These are phyloP conservation scores for Cercospora sp. DNA, from an alignment of 2,329 filamentous ascomycete genomes.

Conservation along the genomic window DNA sequence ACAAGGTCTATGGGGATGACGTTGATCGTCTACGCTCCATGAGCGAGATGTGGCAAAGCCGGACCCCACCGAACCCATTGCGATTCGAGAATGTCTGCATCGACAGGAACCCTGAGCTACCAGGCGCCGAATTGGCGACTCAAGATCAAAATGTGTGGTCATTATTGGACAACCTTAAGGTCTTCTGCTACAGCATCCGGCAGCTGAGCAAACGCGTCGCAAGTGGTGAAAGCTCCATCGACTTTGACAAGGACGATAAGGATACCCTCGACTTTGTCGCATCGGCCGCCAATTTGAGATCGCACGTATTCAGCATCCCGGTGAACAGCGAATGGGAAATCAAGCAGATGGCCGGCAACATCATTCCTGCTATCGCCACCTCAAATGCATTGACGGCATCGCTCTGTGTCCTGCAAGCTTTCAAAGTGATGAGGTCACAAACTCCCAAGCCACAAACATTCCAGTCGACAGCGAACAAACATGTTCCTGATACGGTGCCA, in stretches of 20 bases:
- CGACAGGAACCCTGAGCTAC: conserved; percentile 29
- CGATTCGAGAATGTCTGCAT: conserved; percentile 59
- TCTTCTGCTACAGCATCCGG: conserved; percentile 81
- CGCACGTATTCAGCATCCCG: conserved; percentile 85
- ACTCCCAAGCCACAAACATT: conserved; percentile 16
- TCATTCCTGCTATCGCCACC: conserved; percentile 96
- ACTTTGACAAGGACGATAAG: conserved; percentile 94
- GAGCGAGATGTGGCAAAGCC: conserved; percentile 94
- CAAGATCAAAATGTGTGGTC: conserved; percentile 75
- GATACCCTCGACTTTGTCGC: conserved; percentile 95
- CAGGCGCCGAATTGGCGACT: conserved; percentile 54
- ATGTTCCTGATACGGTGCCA: conserved; percentile 11
- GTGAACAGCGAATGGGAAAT: conserved; percentile 90
- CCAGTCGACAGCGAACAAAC: conserved; percentile 19
- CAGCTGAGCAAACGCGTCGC: conserved; percentile 74
- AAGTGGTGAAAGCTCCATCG: conserved; percentile 62
- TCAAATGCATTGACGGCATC: conserved; percentile 96
- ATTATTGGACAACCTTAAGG: conserved; percentile 77
- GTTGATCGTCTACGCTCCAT: conserved; percentile 79
- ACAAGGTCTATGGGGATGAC: conserved; percentile 89
- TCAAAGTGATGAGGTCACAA: conserved; percentile 76
- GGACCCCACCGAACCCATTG: conserved; percentile 71
- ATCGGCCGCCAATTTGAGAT: conserved; percentile 84
- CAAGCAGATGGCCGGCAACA: conserved; percentile 98
- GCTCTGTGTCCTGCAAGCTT: conserved; percentile 86